These are phyloP conservation scores for Davidsoniella virescens DNA, from an alignment of 2,329 filamentous ascomycete species.

Conservation along the genomic window DNA sequence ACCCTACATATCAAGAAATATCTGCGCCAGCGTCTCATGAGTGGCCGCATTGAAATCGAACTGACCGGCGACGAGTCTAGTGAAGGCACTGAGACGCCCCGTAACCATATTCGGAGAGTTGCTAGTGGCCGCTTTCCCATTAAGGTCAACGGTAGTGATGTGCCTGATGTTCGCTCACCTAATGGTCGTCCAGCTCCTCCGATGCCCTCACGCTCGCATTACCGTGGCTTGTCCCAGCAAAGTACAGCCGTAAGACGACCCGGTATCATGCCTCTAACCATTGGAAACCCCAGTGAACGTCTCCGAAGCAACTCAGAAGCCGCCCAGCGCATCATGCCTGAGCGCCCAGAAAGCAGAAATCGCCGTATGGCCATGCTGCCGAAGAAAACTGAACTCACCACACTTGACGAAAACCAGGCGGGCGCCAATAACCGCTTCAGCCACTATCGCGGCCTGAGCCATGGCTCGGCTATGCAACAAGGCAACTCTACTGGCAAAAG, in stretches of 20 bases:
- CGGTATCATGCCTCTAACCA: slow-evolving; percentile 52
- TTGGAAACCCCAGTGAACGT: slow-evolving; percentile 53
- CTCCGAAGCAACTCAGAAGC: slow-evolving; percentile 49
- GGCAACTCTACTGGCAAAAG: slow-evolving; percentile 22
- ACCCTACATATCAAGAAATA: slow-evolving; percentile 48
- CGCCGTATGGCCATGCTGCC: slow-evolving; percentile 50
- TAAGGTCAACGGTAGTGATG: slow-evolving; percentile 58
- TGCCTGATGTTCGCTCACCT: slow-evolving; percentile 51
- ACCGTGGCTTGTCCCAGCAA: slow-evolving; percentile 56
- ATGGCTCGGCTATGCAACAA: slow-evolving; percentile 51
- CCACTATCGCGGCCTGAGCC: slow-evolving; percentile 49
- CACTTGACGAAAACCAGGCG: slow-evolving; percentile 44
- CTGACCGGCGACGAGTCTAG: slow-evolving; percentile 45
- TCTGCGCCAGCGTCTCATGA: slow-evolving; percentile 35
- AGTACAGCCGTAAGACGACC: slow-evolving; percentile 39
- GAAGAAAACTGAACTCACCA: slow-evolving; percentile 45
- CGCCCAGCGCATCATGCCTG: slow-evolving; percentile 29
- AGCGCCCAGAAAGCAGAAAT: slow-evolving; percentile 37
- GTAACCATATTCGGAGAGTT: slow-evolving; percentile 46
- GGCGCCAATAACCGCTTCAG: slow-evolving; percentile 43
- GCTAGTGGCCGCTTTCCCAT: slow-evolving; percentile 51
- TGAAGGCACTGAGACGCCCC: slow-evolving; percentile 67
- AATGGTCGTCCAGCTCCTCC: slow-evolving; percentile 43
- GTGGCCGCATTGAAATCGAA: slow-evolving; percentile 37
- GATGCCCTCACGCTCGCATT: slow-evolving; percentile 59